These are phyloP conservation scores for Entrophospora sp. DNA, from an alignment of 192 early-diverging fungal species.

Conservation along the genomic window DNA sequence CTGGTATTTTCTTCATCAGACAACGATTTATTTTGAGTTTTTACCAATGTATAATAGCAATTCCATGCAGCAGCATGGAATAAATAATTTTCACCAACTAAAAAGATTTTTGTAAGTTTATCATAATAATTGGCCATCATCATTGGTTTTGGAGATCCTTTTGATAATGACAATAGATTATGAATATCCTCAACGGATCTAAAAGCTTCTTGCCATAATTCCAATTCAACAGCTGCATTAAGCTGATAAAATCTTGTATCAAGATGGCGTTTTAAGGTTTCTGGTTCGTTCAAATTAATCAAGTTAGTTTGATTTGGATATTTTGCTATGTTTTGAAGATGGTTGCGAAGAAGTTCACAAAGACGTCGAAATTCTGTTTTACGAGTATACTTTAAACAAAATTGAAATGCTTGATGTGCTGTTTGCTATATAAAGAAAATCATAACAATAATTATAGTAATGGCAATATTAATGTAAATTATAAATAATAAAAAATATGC, in stretches of 20 bases:
- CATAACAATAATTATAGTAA: not conserved
- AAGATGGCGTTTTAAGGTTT: slow-evolving; percentile 92
- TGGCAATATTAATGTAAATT: not conserved
- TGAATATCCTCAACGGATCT: slow-evolving; percentile 96
- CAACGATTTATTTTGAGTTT: slow-evolving; percentile 69
- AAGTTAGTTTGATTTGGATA: slow-evolving; percentile 86
- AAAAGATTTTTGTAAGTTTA: slow-evolving; percentile 93
- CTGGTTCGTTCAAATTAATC: slow-evolving; percentile 92
- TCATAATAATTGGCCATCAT: slow-evolving; percentile 99
- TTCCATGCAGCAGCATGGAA: slow-evolving; percentile 98
- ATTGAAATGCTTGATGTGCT: slow-evolving; percentile 90
- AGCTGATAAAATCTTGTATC: slow-evolving; percentile 95
- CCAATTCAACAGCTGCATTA: slow-evolving; percentile 90
- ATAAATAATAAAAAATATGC: too few relatives aligned
- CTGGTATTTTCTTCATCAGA: slow-evolving; percentile 78
- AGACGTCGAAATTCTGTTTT: slow-evolving; percentile 99
- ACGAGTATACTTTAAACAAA: slow-evolving; percentile 89
- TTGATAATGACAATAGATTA: slow-evolving; percentile 80
- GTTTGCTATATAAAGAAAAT: slow-evolving; percentile 38
- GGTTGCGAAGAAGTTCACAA: slow-evolving; percentile 93
- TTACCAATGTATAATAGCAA: slow-evolving; percentile 75
- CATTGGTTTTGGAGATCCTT: slow-evolving; percentile 85
- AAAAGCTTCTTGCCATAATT: slow-evolving; percentile 99
- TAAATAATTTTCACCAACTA: slow-evolving; percentile 94
- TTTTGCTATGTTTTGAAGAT: slow-evolving; percentile 85